phyloP scores from a whole-genome alignment of 371 early-diverging fungal species.

The Mortierella sp. region DNA sequence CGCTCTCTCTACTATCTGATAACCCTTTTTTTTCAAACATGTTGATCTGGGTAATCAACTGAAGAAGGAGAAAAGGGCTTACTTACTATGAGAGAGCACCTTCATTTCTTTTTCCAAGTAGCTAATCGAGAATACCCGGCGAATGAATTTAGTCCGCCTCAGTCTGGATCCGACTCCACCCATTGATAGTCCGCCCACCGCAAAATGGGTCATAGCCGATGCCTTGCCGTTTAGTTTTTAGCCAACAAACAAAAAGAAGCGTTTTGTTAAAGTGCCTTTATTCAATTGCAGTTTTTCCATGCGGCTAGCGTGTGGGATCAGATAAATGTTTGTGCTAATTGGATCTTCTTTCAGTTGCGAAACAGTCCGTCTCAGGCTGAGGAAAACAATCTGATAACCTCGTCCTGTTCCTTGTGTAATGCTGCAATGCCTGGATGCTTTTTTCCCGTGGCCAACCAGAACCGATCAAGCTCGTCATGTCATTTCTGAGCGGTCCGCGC shows the following conservation, averaged over 20 bases:
- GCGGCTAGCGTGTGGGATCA: not conserved
- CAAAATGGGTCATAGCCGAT: not conserved
- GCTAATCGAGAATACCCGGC: conserved; percentile 1
- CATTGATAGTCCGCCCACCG: not conserved
- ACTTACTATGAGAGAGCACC: not conserved
- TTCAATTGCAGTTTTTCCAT: not conserved
- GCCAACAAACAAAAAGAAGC: not conserved
- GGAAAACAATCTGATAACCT: not conserved
- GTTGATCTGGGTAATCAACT: not conserved
- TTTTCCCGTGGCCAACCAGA: not conserved
- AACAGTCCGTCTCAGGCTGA: not conserved
- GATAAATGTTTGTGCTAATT: not conserved
- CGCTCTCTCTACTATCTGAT: not conserved
- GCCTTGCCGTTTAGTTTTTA: not conserved
- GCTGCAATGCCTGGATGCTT: no score
- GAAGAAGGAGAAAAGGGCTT: not conserved
- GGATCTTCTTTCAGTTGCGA: not conserved
- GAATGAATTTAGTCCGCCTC: conserved; percentile 6
- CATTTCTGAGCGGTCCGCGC: not conserved
- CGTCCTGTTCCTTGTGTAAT: not conserved
- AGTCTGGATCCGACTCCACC: not conserved
- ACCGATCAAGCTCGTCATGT: not conserved
- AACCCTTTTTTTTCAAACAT: not conserved
- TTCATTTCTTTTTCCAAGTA: not conserved
- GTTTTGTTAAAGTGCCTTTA: not conserved